Percentiles rank a stretch among this genome's conserved stretches.
Evolutionary conservation across 345 rosid species (phyloP).

Genomic region (Arabidopsis arenosa): DNA sequence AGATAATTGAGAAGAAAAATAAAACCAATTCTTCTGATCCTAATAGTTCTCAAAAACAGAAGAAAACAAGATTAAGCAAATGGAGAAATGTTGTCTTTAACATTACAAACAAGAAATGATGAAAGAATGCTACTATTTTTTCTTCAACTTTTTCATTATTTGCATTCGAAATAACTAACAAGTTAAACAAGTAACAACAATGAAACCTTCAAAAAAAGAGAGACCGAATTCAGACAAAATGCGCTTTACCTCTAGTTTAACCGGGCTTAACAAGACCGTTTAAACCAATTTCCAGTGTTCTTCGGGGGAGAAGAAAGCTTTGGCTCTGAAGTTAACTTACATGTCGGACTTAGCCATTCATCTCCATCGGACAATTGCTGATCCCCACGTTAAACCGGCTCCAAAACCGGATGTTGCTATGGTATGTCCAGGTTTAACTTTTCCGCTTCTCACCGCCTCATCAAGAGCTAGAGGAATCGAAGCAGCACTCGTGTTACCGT

Average conservation of each 20-base stretch:
- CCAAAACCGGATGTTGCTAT: slow-evolving; percentile 91
- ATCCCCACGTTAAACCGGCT: slow-evolving; percentile 97
- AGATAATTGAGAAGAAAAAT: no score
- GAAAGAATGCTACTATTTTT: background rate
- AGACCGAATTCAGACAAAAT: slow-evolving; percentile 37
- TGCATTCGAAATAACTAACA: slow-evolving; percentile 33
- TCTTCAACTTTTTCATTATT: slow-evolving; percentile 1
- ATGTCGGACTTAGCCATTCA: slow-evolving; percentile 39
- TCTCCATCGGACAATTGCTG: slow-evolving; percentile 88
- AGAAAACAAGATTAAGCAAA: background rate
- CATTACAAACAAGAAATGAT: slow-evolving; percentile 35
- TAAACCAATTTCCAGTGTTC: slow-evolving; percentile 30
- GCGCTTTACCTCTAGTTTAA: slow-evolving; percentile 29
- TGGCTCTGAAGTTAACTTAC: slow-evolving; percentile 33
- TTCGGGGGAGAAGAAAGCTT: background rate
- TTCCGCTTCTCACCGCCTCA: slow-evolving; percentile 87
- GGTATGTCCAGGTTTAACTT: slow-evolving; percentile 77
- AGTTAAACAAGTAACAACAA: slow-evolving; percentile 36
- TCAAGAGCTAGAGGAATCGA: slow-evolving; percentile 94
- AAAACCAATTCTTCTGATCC: background rate
- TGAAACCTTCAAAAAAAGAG: slow-evolving; percentile 13
- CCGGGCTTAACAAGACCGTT: slow-evolving; percentile 31
- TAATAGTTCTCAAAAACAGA: background rate
- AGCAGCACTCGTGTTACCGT: slow-evolving; percentile 93
- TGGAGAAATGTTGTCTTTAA: background rate